Base-by-base conservation (phyloP, 2,329 filamentous ascomycete genomes). In the Trichoderma sp. region DNA sequence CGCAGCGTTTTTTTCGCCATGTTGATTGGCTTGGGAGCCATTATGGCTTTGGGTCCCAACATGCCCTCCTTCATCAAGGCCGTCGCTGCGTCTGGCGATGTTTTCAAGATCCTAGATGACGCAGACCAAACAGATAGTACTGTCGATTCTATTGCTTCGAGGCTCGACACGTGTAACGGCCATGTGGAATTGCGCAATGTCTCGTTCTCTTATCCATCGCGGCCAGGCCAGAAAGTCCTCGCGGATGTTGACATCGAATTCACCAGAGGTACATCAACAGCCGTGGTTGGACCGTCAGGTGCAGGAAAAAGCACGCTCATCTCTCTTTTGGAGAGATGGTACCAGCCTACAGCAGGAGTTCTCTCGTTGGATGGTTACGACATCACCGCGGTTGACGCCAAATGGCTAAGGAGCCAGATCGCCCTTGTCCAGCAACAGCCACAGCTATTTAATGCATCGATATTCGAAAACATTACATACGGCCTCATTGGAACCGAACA, bases 321-420 rank as follows among this genome's bases (percentile, higher is more conserved):
- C 0, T 85, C 85, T 2, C 79, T 90, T 7, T 75, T 89, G 0
- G 87, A 89, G 78, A 81, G 90, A 2, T 91, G 90, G 81, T 92
- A 91, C 79, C 84, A 88, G 33, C 85, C 87, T 1, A 81, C 82
- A 0, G 80, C 83, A 1, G 87, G 86, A 1, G 72, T 75, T 2
- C 83, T 88, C 18, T n/a, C 45, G 29, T 21, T 68, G 27, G 65
- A 68, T 53, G 65, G 33, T 3, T 60, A 71, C 31, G 53, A 60
- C 12, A 56, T 71, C 29, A 60, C 67, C 7, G 27, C 9, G 5
- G n/a, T 72, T 24, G 38, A 50, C n/a, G 14, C 21, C 18, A 68
- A 68, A 14, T 68, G 41, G 65, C 11, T 68, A 7, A 68, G 65
- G 8, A 31, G 45, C n/a, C 65, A 68, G 14, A 68, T 3, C 21